Evolutionary conservation across 2,329 filamentous ascomycete genomes (phyloP).

Genomic region (Phialophora verrucosa): DNA sequence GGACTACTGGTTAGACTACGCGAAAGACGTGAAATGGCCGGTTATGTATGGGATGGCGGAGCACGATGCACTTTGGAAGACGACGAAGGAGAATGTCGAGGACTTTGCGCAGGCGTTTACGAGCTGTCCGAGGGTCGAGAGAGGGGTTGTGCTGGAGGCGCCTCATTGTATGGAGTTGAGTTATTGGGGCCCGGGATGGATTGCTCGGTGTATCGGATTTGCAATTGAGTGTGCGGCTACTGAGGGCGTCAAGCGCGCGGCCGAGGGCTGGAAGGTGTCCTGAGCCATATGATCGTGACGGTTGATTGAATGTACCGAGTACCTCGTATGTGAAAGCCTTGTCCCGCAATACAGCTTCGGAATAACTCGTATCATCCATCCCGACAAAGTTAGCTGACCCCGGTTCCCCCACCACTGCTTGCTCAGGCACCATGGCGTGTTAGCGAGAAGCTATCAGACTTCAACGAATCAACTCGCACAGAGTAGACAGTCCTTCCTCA

Average conservation of each 20-base stretch:
- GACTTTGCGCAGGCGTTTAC: slow-evolving; percentile 10
- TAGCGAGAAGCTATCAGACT: background rate
- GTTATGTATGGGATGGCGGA: slow-evolving; percentile 15
- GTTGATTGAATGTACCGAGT: background rate
- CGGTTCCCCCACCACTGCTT: background rate
- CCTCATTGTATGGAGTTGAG: slow-evolving; percentile 23
- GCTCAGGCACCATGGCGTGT: background rate
- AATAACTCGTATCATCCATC: no score
- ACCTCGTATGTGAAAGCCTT: no score
- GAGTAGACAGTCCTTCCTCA: background rate
- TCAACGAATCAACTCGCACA: background rate
- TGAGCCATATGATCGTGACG: background rate
- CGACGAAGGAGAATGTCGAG: slow-evolving; percentile 4
- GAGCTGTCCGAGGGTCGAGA: slow-evolving; percentile 5
- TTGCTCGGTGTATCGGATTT: slow-evolving; percentile 10
- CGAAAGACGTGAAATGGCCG: slow-evolving; percentile 5
- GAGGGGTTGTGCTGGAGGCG: slow-evolving; percentile 9
- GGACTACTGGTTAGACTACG: slow-evolving; percentile 17
- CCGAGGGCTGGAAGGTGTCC: background rate
- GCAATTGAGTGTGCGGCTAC: slow-evolving; percentile 13
- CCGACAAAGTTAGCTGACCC: background rate
- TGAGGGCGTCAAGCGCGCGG: background rate
- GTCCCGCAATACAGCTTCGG: background rate
- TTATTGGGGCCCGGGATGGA: slow-evolving; percentile 18
- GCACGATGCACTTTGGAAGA: slow-evolving; percentile 14